Conservation (phyloP, 768 basidiomycete species). For the Pholiota conissans region DNA sequence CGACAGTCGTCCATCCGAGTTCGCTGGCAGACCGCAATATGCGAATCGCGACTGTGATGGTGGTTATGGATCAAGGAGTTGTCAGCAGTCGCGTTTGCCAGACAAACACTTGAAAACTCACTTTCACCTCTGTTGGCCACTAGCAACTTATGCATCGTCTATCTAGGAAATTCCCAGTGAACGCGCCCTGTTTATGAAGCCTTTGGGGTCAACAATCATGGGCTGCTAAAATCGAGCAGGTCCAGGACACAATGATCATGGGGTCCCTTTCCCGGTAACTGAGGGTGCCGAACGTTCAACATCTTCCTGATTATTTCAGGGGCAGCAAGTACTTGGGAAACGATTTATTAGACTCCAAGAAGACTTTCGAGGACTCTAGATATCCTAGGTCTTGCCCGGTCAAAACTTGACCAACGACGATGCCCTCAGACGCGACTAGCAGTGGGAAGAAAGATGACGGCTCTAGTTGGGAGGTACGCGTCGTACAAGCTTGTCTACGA, state of each 20-base stretch:
- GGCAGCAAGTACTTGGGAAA: neutral
- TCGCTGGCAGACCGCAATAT: slow-evolving; percentile 86
- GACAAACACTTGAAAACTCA: slow-evolving; percentile 26
- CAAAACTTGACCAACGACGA: neutral
- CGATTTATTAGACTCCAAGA: no score
- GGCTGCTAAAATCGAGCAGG: neutral
- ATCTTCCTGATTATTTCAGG: neutral
- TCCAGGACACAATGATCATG: neutral
- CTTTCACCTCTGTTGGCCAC: slow-evolving; percentile 78
- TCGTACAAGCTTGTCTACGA: neutral
- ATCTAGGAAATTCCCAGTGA: neutral
- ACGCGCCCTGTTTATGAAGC: neutral
- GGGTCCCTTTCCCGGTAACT: slow-evolving; percentile 12
- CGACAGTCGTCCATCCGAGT: slow-evolving; percentile 85
- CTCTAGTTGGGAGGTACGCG: slow-evolving; percentile 32
- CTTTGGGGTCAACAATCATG: neutral
- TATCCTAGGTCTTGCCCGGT: neutral
- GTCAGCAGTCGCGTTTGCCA: slow-evolving; percentile 3
- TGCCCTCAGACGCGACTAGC: slow-evolving; percentile 19
- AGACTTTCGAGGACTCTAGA: no score
- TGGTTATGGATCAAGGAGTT: neutral
- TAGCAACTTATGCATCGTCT: slow-evolving; percentile 58
- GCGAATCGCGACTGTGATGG: slow-evolving; percentile 77
- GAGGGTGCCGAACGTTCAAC: neutral
- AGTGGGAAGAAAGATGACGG: slow-evolving; percentile 18